Percentiles rank a stretch among this genome's conserved stretches.
phyloP scores from a whole-genome alignment of 768 basidiomycete genomes.

The Mycena kentingensis region DNA sequence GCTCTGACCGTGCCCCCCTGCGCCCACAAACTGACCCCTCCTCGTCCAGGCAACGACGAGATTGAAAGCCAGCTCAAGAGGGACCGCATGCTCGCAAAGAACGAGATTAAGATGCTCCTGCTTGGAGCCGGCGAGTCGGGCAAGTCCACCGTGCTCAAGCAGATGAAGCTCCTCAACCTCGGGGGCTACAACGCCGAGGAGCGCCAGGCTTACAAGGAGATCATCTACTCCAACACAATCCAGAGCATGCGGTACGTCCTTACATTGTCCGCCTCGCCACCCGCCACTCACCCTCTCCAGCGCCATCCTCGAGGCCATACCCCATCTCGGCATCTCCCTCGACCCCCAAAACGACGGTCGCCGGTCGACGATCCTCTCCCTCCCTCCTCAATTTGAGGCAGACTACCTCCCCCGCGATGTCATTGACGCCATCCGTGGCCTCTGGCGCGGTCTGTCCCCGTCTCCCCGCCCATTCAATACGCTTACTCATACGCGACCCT shows the following conservation, averaged over 20 bases:
- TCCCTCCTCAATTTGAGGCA: constrained; percentile 79
- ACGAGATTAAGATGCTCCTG: constrained; percentile 95
- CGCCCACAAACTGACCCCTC: background rate
- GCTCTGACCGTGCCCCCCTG: background rate
- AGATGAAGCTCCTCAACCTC: constrained; percentile 97
- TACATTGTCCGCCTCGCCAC: no score
- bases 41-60: constrained; percentile 76
- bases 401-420: constrained; percentile 76
- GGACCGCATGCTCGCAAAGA: constrained; percentile 86
- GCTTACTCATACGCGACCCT: no score
- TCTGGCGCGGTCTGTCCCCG: constrained; percentile 56
- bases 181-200: constrained; percentile 89
- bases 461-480: constrained; percentile 2
- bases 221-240: constrained; percentile 91
- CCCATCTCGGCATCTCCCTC: constrained; percentile 76
- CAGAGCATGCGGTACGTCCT: constrained; percentile 98
- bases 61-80: constrained; percentile 91
- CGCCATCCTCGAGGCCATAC: constrained; percentile 94
- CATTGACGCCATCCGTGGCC: constrained; percentile 71
- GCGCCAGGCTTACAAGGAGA: constrained; percentile 92
- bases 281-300: no score
- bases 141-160: constrained; percentile 94
- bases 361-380: constrained; percentile 64
- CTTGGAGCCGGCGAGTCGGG: constrained; percentile 97
- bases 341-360: constrained; percentile 69